Percentiles rank a stretch among this genome's conserved stretches.
These are phyloP conservation scores for Candida mesenterica DNA, from an alignment of 1,139 yeast species.

Conservation along the genomic window DNA sequence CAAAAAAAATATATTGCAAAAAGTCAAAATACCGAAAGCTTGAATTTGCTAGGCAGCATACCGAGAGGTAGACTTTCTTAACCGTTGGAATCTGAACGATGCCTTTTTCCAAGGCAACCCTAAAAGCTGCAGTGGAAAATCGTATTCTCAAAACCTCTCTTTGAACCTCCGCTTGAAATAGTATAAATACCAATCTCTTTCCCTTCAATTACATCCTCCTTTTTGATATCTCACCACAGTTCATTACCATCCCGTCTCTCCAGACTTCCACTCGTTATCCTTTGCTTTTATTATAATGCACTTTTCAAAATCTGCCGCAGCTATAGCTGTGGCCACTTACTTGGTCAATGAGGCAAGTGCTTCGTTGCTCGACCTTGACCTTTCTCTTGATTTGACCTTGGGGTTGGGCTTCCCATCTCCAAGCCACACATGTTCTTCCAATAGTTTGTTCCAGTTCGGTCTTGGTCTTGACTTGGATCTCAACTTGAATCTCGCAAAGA, in stretches of 20 bases:
- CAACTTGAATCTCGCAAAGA: slow-evolving; percentile 11
- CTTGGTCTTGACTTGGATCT: slow-evolving; percentile 14
- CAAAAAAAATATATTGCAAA: slow-evolving; percentile 1
- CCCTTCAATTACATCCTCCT: too few relatives aligned
- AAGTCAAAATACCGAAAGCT: too few relatives aligned
- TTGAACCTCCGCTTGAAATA: too few relatives aligned
- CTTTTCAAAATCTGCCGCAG: slow-evolving; percentile 16
- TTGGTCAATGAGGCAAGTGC: slow-evolving; percentile 12
- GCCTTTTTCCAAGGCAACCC: too few relatives aligned
- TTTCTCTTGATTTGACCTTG: slow-evolving; percentile 11
- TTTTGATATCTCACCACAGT: too few relatives aligned
- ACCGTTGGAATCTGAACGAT: too few relatives aligned
- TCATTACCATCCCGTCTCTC: neutral
- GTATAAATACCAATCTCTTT: too few relatives aligned
- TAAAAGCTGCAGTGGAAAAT: too few relatives aligned
- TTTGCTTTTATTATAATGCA: slow-evolving; percentile 10
- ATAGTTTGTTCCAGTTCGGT: slow-evolving; percentile 14
- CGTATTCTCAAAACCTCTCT: too few relatives aligned
- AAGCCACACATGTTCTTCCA: slow-evolving; percentile 10
- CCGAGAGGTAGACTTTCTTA: too few relatives aligned
- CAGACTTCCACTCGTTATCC: neutral
- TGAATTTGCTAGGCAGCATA: too few relatives aligned
- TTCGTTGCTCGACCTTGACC: slow-evolving; percentile 12
- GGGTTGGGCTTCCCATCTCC: slow-evolving; percentile 10
- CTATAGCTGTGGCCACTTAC: slow-evolving; percentile 14